phyloP scores from a whole-genome alignment of 352 stramenopile genomes.

The Phytophthora hibernalis region DNA sequence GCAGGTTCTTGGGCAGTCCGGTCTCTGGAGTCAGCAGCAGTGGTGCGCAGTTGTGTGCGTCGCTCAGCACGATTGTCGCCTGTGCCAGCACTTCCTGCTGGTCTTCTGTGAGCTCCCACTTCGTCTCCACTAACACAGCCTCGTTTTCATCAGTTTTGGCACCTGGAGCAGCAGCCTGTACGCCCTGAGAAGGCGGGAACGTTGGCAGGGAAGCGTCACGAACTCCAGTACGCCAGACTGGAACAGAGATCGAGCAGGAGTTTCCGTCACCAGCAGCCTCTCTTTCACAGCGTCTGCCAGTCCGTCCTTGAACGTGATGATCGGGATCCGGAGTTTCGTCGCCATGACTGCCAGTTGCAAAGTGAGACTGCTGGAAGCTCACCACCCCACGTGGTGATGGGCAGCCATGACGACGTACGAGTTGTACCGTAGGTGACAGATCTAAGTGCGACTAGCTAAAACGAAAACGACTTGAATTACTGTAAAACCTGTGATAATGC shows the following conservation, averaged over 20 bases:
- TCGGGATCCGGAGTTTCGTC: slow-evolving; percentile 48
- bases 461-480: slow-evolving; percentile 20
- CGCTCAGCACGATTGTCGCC: slow-evolving; percentile 54
- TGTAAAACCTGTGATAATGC: too few relatives aligned
- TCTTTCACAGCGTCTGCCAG: slow-evolving; percentile 49
- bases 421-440: slow-evolving; percentile 27
- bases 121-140: slow-evolving; percentile 9
- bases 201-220: slow-evolving; percentile 36
- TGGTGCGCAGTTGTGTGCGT: slow-evolving; percentile 52
- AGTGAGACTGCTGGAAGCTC: slow-evolving; percentile 21
- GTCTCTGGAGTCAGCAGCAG: slow-evolving; percentile 44
- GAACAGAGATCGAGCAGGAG: slow-evolving; percentile 52
- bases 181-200: slow-evolving; percentile 32
- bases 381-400: slow-evolving; percentile 58
- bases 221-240: slow-evolving; percentile 50
- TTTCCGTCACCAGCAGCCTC: slow-evolving; percentile 35
- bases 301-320: slow-evolving; percentile 60
- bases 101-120: slow-evolving; percentile 43
- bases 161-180: slow-evolving; percentile 30
- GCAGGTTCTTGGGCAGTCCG: slow-evolving; percentile 27
- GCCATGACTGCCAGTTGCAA: slow-evolving; percentile 22
- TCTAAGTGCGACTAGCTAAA: slow-evolving; percentile 2
- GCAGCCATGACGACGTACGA: slow-evolving; percentile 52
- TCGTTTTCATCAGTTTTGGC: slow-evolving; percentile 6
- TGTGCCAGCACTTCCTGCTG: slow-evolving; percentile 50